Percentiles rank a stretch among this genome's conserved stretches.
Conservation (phyloP, 768 basidiomycete species). For the Saitozyma podzolica region DNA sequence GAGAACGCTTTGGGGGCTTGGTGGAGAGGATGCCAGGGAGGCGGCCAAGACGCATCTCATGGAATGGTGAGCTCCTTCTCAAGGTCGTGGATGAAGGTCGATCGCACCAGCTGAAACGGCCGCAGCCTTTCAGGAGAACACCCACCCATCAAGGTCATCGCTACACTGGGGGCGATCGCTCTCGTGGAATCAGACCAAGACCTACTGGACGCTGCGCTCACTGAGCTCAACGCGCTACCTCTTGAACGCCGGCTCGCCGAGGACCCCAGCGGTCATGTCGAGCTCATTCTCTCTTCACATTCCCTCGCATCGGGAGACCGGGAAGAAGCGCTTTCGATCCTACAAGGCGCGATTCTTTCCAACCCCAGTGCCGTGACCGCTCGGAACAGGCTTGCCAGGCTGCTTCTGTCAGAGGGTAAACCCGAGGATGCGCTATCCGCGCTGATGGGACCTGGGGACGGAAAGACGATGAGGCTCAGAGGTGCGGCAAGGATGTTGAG, state of each 20-base stretch:
- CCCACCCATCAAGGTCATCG: constrained; percentile 77
- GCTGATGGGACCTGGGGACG: neutral
- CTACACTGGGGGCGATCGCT: constrained; percentile 84
- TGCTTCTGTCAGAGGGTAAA: constrained; percentile 21
- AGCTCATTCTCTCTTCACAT: constrained; percentile 71
- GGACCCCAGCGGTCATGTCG: constrained; percentile 70
- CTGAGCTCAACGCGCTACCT: constrained; percentile 72
- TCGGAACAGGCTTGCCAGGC: constrained; percentile 28
- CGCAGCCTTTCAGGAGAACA: constrained; percentile 72
- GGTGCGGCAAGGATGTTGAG: constrained; percentile 22
- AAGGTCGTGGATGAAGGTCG: neutral
- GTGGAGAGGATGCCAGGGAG: constrained; percentile 72
- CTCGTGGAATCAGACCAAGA: constrained; percentile 68
- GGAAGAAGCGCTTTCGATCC: constrained; percentile 19
- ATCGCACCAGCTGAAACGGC: neutral
- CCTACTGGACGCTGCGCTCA: constrained; percentile 80
- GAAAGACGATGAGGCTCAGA: constrained; percentile 10
- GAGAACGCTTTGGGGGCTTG: constrained; percentile 79
- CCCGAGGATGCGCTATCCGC: constrained; percentile 16
- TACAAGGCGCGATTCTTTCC: constrained; percentile 17
- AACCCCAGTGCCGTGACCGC: constrained; percentile 13
- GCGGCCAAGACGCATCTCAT: constrained; percentile 74
- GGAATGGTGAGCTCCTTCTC: constrained; percentile 64
- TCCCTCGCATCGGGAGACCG: constrained; percentile 55
- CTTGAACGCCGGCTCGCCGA: constrained; percentile 65